Evolutionary conservation across 225 moss, liverwort and hornwort species (phyloP).

Genomic region (Pseudisothecium myosuroides): DNA sequence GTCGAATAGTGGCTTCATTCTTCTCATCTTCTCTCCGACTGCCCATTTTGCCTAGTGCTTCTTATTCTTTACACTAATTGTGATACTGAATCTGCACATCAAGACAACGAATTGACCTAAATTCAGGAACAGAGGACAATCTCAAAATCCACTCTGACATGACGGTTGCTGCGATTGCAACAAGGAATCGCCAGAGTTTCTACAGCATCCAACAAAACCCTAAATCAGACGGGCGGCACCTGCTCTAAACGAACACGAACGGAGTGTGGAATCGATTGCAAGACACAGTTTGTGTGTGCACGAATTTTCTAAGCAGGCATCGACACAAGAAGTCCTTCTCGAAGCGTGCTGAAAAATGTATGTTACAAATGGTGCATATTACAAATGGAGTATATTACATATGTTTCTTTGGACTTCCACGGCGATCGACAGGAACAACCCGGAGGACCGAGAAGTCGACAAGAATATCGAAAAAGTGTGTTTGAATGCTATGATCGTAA

Average conservation of each 20-base stretch:
- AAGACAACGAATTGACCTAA: not conserved
- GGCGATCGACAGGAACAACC: not conserved
- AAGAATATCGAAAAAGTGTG: not conserved
- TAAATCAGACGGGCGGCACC: not conserved
- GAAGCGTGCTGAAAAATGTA: not conserved
- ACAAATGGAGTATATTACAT: not conserved
- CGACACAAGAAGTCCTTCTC: not conserved
- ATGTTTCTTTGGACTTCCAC: not conserved
- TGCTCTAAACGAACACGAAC: not conserved
- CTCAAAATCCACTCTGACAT: not conserved
- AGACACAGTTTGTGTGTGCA: not conserved
- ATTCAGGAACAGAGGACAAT: not conserved
- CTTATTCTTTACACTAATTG: not conserved
- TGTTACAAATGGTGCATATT: not conserved
- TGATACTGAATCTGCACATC: not conserved
- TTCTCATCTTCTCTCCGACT: conserved; percentile 43
- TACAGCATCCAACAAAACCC: not conserved
- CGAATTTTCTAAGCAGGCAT: not conserved
- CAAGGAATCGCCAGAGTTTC: not conserved
- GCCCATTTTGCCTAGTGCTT: conserved; percentile 15
- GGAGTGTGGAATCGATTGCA: not conserved
- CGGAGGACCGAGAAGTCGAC: not conserved
- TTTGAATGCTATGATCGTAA: not conserved
- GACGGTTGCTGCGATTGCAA: not conserved
- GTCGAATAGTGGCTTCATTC: conserved; percentile 37